Conservation (phyloP, 2,329 filamentous ascomycete species). For the Penicillium sp. region DNA sequence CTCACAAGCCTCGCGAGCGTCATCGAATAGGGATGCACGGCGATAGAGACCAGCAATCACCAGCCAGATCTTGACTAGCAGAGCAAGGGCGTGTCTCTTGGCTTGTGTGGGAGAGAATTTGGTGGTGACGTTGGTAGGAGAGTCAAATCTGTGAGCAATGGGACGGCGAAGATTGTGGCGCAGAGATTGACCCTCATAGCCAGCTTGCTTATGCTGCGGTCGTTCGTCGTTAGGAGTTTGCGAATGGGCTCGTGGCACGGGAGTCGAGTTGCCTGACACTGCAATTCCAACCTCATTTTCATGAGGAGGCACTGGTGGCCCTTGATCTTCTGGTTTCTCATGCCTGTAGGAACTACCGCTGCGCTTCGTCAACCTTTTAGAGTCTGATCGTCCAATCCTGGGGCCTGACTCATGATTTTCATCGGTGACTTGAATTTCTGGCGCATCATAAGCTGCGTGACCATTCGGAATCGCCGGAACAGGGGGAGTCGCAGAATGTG, state of each 20-base stretch:
- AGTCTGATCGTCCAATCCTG: conserved; percentile 30
- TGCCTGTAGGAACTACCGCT: conserved; percentile 32
- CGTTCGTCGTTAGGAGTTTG: conserved; percentile 32
- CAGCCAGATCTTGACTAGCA: conserved; percentile 81
- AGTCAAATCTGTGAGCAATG: conserved; percentile 36
- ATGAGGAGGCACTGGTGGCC: conserved; percentile 22
- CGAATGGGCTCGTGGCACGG: conserved; percentile 10
- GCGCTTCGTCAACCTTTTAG: conserved; percentile 35
- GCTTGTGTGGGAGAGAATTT: conserved; percentile 53
- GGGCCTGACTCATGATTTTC: conserved; percentile 49
- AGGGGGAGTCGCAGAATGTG: conserved; percentile 17
- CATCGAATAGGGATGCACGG: conserved; percentile 74
- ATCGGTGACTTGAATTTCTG: conserved; percentile 74
- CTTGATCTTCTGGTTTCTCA: conserved; percentile 22
- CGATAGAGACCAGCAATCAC: conserved; percentile 87
- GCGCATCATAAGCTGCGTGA: conserved; percentile 46
- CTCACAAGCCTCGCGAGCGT: conserved; percentile 73
- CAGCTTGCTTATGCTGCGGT: conserved; percentile 30
- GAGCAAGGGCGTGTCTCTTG: conserved; percentile 55
- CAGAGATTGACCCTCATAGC: conserved; percentile 46
- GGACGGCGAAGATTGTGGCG: conserved; percentile 43
- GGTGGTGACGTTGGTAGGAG: conserved; percentile 44
- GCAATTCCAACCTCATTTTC: conserved; percentile 31
- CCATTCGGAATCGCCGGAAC: conserved; percentile 26
- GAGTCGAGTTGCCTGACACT: conserved; percentile 25